Percentiles rank a stretch among this genome's conserved stretches.
phyloP scores from a whole-genome alignment of 805 yeast species.

The Suhomyces kilbournensis region DNA sequence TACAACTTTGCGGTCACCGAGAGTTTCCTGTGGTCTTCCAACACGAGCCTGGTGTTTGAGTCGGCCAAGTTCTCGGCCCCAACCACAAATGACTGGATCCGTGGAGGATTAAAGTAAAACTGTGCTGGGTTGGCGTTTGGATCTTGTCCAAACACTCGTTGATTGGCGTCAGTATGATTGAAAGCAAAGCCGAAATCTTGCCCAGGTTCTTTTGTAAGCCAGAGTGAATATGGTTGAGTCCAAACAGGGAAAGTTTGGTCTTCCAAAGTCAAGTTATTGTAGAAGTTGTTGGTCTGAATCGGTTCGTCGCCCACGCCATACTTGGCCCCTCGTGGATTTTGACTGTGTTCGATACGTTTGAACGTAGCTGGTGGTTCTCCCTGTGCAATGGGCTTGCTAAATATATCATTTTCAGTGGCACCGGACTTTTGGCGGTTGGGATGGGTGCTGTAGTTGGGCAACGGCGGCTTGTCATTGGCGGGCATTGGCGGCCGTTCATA shows the following conservation, averaged over 20 bases:
- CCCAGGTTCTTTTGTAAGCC: conserved; percentile 52
- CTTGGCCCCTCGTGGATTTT: conserved; percentile 32
- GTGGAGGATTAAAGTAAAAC: conserved; percentile 67
- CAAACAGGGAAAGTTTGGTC: conserved; percentile 68
- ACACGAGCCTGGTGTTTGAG: conserved; percentile 15
- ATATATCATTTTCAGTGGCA: conserved; percentile 25
- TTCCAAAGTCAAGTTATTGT: conserved; percentile 66
- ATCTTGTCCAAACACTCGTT: conserved; percentile 70
- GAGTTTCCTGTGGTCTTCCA: conserved; percentile 28
- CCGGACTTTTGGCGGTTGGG: background rate
- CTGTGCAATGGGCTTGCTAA: conserved; percentile 41
- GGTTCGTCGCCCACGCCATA: conserved; percentile 32
- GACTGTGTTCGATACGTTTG: conserved; percentile 29
- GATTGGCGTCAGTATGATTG: conserved; percentile 56
- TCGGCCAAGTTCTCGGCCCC: conserved; percentile 27
- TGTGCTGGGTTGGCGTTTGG: conserved; percentile 50
- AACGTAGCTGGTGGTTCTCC: conserved; percentile 46
- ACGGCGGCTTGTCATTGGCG: conserved; percentile 1
- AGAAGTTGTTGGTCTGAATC: conserved; percentile 75
- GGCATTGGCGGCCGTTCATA: conserved; percentile 3
- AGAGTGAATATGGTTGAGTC: conserved; percentile 79
- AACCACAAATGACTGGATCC: conserved; percentile 55
- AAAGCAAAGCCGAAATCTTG: conserved; percentile 62
- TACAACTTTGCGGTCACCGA: conserved; percentile 26
- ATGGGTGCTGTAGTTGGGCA: background rate